Base-by-base conservation (phyloP, 2,329 filamentous ascomycete genomes). In the Venturia effusa region DNA sequence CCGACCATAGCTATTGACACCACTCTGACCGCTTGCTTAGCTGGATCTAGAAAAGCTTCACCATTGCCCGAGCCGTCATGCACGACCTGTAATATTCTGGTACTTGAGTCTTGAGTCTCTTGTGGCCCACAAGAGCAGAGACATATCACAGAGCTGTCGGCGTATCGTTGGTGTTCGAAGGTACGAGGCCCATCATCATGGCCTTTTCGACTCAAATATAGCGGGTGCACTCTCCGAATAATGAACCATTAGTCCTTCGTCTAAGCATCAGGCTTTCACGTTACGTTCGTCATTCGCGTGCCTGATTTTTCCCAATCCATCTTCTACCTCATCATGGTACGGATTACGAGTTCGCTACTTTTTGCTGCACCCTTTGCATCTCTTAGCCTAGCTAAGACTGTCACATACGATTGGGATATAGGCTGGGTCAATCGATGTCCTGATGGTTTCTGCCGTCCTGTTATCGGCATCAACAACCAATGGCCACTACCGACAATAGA, bases 381-480 rank as follows among this genome's bases (percentile, higher is more conserved):
- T 60, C 39, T 60, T 1, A 5, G 34, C 34, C 34, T 60, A 34
- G 57, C 57, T 19, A 60, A 60, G 57, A 60, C 57, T 17, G 57
- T 60, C 11, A 60, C 57, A 1, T 60, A 79, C 57, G 77, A 74
- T 32, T 84, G 79, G 69, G 79, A 84, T 66, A 74, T 84, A 67
- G 78, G 74, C 19, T 84, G 83, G 82, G 77, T 82, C 3, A 77
- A 72, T 54, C 80, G 80, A 19, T 83, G 83, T 67, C 83, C 83
- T 7, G 82, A 84, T 72, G 81, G 79, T n/a, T 70, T 78, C 64
- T 81, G 81, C 66, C 81, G 89, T 39, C 81, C 85, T 19, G 83
- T 83, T 5, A 89, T 93, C 71, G 88, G 87, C 59, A 88, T 94
- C 76, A 94, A 94, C 70, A 84, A 83, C 4, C 73, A 86, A 75